Base-by-base conservation (phyloP, 2,329 filamentous ascomycete genomes). In the Ophiostoma sp. region DNA sequence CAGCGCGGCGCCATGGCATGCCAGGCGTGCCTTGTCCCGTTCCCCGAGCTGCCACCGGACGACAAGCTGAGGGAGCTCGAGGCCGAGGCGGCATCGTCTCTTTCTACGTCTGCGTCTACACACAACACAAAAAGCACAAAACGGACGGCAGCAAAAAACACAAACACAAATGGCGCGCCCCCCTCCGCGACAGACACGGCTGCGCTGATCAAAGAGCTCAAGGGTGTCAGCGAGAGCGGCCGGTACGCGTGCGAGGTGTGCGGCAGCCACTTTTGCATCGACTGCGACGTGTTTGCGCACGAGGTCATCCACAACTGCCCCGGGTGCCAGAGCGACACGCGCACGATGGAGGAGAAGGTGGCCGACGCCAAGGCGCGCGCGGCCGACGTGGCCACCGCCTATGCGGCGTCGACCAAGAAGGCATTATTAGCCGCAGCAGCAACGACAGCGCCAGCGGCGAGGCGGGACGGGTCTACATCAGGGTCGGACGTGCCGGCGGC, bases 231-330 rank as follows among this genome's bases (percentile, higher is more conserved):
- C 78, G 92, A 96, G 81, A 95, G 91, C 77, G 89, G 90, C 67
- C 83, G 95, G 68, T 99, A 99, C 78, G 92, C 91, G 71, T 99
- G 95, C 78, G 87, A 90, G 74, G 89, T 90, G n/a, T 99, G 95
- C 79, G 81, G 85, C 3, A 89, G 91, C 72, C 94, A 98, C 80
- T 99, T 98, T 78, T 99, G 95, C 82, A 96, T 99, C 74, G 95
- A 99, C 78, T 99, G 95, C 79, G 95, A 99, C 79, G 88, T 97
- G 33, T 97, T 95, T 80, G 91, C 92, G 33, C 95, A 99, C 78
- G 93, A 97, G 80, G 88, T 96, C 15, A 86, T 97, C 68, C 94
- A 99, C 78, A 98, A 98, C 79, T 99, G 95, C 76, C 94, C 95
- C 0, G 94, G 94, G 0, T 99, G 95, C 78, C 90, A 87, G 79